Base-by-base conservation (phyloP, 805 yeast genomes). In the Ogataea chonburiensis region DNA sequence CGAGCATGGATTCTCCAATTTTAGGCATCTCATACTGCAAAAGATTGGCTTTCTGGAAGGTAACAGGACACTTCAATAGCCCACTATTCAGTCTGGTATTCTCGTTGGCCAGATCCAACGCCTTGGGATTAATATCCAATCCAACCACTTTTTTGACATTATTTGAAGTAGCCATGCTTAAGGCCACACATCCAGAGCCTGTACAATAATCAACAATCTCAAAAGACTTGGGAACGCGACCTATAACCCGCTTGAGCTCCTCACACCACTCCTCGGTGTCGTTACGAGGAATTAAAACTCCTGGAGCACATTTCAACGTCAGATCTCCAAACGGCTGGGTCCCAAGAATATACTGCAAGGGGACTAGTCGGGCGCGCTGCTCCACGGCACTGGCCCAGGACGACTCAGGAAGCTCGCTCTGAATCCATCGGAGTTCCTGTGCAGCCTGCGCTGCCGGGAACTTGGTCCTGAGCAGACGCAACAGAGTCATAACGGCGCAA, bases 221-320 rank as follows among this genome's bases (percentile, higher is more conserved):
- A 15, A 68, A 33, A 3, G 38, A 16, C 7, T 19, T 20, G 3
- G 25, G 13, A n/a, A 38, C 20, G 10, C 37, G 10, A 5, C 31
- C 34, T 12, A 49, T 31, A 1, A 52, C 33, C 6, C 42, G 18
- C 7, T 64, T 58, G 14, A 83, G 54, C 37, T 68, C 68, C 18
- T 63, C 22, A 7, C 73, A 66, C 97, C 97, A 91, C 52, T 87
- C 95, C 56, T 91, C 98, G 0, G 98, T 91, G 55, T 91, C 98
- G 83, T 91, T 80, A 32, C 98, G 63, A 0, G 98, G 98, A 17
- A 91, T 89, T 42, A 91, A 63, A 2, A 87, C 97, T 0, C 78
- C 78, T 1, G 64, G 65, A 18, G 59, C 50, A 50, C 96, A 86
- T 17, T 50, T 38, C 4, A 91, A 70, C 9, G 73, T 75, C 31